Evolutionary conservation across 2,329 filamentous ascomycete genomes (phyloP), one percentile per base, ranked within the genome.

Genomic region (Elsinoe arachidis): DNA sequence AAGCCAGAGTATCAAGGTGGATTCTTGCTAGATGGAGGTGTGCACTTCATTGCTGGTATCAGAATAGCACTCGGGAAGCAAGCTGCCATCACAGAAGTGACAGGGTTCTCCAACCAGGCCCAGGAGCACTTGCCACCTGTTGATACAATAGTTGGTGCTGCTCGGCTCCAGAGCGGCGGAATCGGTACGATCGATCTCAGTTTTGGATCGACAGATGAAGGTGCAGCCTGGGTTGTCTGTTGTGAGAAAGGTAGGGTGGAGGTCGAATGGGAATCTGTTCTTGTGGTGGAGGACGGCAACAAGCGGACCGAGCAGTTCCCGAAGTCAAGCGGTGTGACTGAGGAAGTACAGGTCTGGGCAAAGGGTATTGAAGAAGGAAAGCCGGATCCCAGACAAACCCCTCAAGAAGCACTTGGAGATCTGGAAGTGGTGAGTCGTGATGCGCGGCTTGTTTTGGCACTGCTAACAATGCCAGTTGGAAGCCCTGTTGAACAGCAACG

Each of bases 1-100:
- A 78, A 73, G 57, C 87, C 87, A 1, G 76, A 80, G 55, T 81
- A 88, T 67, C 86, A 90, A 70, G 88, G 87, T 56, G 87, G 88
- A 0, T 90, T 90, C 67, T 69, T 90, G 56, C 79, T 91, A 1
- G 87, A 91, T 65, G 86, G 82, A 12, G 87, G 88, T 43, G 85
- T 91, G 23, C 88, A 91, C 69, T 84, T 81, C 60, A 74, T 84
- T 5, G 87, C 87, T 6, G 83, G 73, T 0, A 76, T 85, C 52
- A 75, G 87, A 14, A 68, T 80, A 33, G 66, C 91, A 41, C 72
- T 90, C 1, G 74, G 76, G 15, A 72, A 74, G 3, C 73, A 78
- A 47, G 71, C 76, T 7, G 72, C 80, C 26, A 69, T 71, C 11
- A 49, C 44, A 4, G 73, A 70, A 34, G 69, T 86, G 2, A 73